Base-by-base conservation (phyloP, 345 rosid species). In the Acer campestre region DNA sequence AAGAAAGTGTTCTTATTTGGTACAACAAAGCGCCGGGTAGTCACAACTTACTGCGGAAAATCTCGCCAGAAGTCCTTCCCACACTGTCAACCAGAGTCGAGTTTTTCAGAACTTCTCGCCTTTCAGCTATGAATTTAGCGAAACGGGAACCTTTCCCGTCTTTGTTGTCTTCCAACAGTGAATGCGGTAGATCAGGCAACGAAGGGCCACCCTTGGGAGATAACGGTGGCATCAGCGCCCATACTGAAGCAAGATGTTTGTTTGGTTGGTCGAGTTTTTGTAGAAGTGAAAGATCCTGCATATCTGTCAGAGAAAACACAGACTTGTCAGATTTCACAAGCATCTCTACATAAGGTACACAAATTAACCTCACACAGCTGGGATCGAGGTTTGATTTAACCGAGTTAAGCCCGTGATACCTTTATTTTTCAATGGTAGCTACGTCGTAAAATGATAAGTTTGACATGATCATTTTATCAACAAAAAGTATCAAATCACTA, bases 201-300 rank as follows among this genome's bases (percentile, higher is more conserved):
- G 80, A 75, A 71, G 91, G 91, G 40, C 67, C 82, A 46, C 80
- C 86, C 86, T 87, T 85, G 14, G 92, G 90, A 73, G 95, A 74
- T 53, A 90, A 80, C 7, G 91, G 87, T 13, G 97, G 93, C 89
- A 92, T 86, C 86, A 93, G 80, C n/a, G 93, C 93, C 98, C 99
- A 92, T 38, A 93, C 83, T 2, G 91, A 86, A 22, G 94, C 86
- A 40, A 93, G 90, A 46, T 87, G 80, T 61, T 90, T 80, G 67
- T 91, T 83, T 49, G 93, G 93, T 71, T 76, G 88, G 80, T 92
- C 97, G 20, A 95, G 91, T 82, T 83, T 77, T 80, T 89, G 85
- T 59, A 93, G 87, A 71, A 84, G 75, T 27, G 87, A 81, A 48
- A 78, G 38, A 49, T 89, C 86, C 66, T 67, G 73, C 93, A 86